Conservation (phyloP, 371 early-diverging fungal species). For the Rhizomucor miehei region DNA sequence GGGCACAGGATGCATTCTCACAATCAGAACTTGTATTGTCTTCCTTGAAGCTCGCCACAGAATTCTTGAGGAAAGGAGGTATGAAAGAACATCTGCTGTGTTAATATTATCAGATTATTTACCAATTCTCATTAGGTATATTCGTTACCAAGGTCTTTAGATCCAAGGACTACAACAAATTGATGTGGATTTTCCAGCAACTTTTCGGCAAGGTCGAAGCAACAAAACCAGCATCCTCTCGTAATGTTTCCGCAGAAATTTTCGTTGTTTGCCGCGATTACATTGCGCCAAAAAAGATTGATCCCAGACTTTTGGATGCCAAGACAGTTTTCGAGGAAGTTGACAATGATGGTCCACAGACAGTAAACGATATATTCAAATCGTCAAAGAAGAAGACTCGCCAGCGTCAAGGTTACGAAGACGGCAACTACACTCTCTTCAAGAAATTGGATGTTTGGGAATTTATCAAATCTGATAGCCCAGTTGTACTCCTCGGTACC, state of each 20-base stretch:
- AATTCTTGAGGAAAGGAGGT: constrained; percentile 95
- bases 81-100: neutral
- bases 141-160: constrained; percentile 99
- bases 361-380: constrained; percentile 69
- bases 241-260: constrained; percentile 99
- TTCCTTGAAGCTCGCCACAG: constrained; percentile 94
- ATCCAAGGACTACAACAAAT: constrained; percentile 98
- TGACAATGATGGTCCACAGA: constrained; percentile 53
- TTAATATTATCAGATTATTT: neutral
- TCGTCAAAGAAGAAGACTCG: constrained; percentile 68
- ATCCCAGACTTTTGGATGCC: constrained; percentile 93
- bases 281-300: constrained; percentile 94
- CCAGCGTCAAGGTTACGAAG: constrained; percentile 96
- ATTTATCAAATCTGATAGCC: constrained; percentile 77
- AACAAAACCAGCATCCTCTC: constrained; percentile 99
- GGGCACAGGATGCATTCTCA: constrained; percentile 98
- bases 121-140: constrained; percentile 32
- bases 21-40: constrained; percentile 97
- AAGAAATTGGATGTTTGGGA: constrained; percentile 70
- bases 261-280: constrained; percentile 98
- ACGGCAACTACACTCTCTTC: constrained; percentile 87
- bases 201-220: constrained; percentile 98
- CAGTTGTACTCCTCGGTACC: constrained; percentile 71
- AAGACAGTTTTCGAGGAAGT: constrained; percentile 93
- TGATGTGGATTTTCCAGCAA: constrained; percentile 98